These are phyloP conservation scores for Carex sylvatica DNA, from an alignment of 202 grass and related monocot genomes.

Conservation along the genomic window DNA sequence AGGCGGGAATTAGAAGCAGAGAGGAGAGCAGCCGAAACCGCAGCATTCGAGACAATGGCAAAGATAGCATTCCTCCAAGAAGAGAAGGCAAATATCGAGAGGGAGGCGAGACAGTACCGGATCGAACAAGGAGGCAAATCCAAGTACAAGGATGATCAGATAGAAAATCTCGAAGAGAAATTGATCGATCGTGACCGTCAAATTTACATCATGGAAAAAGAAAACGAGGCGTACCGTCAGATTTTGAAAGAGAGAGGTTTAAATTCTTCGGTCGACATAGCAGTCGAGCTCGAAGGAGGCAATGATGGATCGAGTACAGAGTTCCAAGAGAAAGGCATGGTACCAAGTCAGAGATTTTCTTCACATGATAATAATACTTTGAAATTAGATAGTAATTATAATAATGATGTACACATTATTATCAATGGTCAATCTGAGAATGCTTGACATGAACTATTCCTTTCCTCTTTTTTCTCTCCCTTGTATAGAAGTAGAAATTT, in stretches of 20 bases:
- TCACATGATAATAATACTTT: conserved; percentile 2
- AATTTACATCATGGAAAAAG: conserved; percentile 24
- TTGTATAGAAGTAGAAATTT: conserved; percentile 18
- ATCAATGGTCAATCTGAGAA: background rate
- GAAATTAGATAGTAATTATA: background rate
- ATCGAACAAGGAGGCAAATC: conserved; percentile 10
- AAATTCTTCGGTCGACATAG: background rate
- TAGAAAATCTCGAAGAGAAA: conserved; percentile 24
- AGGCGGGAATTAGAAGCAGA: conserved; percentile 69
- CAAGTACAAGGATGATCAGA: conserved; percentile 25
- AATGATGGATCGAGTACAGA: background rate
- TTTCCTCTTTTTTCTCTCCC: background rate
- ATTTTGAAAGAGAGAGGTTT: conserved; percentile 17
- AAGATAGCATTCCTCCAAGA: conserved; percentile 66
- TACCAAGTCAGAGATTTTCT: conserved; percentile 8
- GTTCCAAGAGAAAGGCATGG: conserved; percentile 28
- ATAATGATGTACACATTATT: conserved; percentile 22
- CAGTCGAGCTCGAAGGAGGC: background rate
- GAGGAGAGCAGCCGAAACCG: conserved; percentile 56
- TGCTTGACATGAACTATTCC: background rate
- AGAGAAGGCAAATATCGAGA: conserved; percentile 71
- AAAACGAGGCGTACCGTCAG: conserved; percentile 18
- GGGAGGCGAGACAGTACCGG: conserved; percentile 52
- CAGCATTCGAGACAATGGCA: conserved; percentile 66
- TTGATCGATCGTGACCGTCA: conserved; percentile 8